Conservation (phyloP, 805 yeast species). For the Kodamaea lidongshanica region DNA sequence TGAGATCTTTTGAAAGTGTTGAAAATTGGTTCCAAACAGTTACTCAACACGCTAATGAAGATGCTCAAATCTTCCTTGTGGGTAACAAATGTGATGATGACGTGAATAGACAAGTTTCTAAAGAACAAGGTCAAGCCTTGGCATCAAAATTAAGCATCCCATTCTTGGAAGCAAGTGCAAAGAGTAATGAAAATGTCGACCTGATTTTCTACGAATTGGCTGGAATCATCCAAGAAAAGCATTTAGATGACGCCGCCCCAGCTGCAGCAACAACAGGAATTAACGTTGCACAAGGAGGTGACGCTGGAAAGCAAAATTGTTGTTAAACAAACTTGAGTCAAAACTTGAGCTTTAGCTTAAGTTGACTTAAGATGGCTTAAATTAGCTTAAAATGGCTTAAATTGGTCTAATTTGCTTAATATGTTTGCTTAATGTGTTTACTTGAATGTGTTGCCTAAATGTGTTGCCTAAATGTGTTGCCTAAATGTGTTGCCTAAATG, state of each 20-base stretch:
- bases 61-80: constrained; percentile 87
- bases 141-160: constrained; percentile 85
- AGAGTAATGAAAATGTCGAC: constrained; percentile 86
- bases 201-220: constrained; percentile 89
- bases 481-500: no score
- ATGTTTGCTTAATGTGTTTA: no score
- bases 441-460: no score
- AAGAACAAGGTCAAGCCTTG: constrained; percentile 84
- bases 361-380: no score
- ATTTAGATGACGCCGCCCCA: constrained; percentile 35
- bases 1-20: constrained; percentile 86
- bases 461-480: no score
- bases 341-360: no score
- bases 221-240: constrained; percentile 75
- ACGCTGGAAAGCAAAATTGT: constrained; percentile 29
- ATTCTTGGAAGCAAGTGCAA: constrained; percentile 94
- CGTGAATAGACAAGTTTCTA: constrained; percentile 77
- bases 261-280: constrained; percentile 27
- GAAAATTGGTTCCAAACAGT: constrained; percentile 95
- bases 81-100: constrained; percentile 95
- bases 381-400: no score
- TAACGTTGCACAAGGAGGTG: constrained; percentile 32
- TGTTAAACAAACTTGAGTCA: no score
- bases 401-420: no score
- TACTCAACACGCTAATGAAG: constrained; percentile 93